Evolutionary conservation across 2,329 filamentous ascomycete species (phyloP), one percentile per base, ranked within the genome.

Genomic region (Fusarium solani-melongenae): DNA sequence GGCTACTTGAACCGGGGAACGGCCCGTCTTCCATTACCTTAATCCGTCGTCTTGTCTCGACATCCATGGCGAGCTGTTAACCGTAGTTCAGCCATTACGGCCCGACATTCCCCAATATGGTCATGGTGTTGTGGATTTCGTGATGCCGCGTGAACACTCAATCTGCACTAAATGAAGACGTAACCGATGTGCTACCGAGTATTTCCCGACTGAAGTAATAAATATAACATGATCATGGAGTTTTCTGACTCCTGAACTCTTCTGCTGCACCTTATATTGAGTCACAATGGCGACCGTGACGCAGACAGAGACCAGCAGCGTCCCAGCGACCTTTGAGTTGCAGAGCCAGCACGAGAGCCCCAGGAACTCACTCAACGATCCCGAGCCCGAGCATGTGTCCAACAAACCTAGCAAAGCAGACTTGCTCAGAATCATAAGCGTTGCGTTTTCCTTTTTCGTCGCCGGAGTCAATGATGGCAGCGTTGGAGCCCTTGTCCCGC

Each of bases 381-480:
- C 15, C 2, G 62, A 63, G 10, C 41, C 65, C 1, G 29, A 20
- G 0, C n/a, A 15, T 33, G 31, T 36, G 1, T 59, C 38, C 9
- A 55, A 27, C 6, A 71, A 72, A 1, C 64, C 68, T 5, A 64
- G 29, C 0, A 53, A 11, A 1, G 10, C 5, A 6, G 65, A 74
- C 1, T 5, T 74, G 1, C 68, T 88, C 38, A 91, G 89, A 76
- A 79, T 92, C 3, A 62, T 87, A 39, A 88, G 88, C 49, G 86
- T 88, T 3, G 87, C 86, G 0, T 88, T 91, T 70, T 90, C 89
- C 0, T 92, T 92, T 82, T 91, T 92, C 76, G 89, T 90, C 33
- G 89, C 91, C 0, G 91, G 91, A 0, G 84, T 89, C 56, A 92
- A 92, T 65, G 91, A 92, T 77, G 91, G 91, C 34, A 91, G 87